Conservation (phyloP, 768 basidiomycete genomes). For the Podaxis sp. region DNA sequence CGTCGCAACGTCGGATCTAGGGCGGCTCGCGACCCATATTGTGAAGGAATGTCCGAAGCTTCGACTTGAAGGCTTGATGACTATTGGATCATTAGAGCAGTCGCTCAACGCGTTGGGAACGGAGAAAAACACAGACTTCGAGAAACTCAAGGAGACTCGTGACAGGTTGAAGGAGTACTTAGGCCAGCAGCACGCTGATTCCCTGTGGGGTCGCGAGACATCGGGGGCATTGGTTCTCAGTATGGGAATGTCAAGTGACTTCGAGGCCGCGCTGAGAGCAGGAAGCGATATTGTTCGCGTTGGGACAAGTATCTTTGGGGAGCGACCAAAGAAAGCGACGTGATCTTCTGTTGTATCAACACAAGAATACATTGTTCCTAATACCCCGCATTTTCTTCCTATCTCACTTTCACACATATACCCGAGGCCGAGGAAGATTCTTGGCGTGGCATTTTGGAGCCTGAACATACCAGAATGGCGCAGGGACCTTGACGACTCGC, state of each 20-base stretch:
- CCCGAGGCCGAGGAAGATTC: neutral
- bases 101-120: conserved; percentile 56
- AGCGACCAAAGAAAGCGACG: conserved; percentile 53
- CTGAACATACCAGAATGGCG: neutral
- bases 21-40: conserved; percentile 69
- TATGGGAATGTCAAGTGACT: conserved; percentile 99
- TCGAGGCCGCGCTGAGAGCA: conserved; percentile 77
- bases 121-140: conserved; percentile 70
- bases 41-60: conserved; percentile 72
- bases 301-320: conserved; percentile 88
- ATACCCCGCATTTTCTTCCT: neutral
- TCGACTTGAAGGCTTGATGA: conserved; percentile 88
- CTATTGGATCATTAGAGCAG: conserved; percentile 83
- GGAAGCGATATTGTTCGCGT: conserved; percentile 91
- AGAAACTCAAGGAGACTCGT: conserved; percentile 61
- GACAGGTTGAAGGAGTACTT: conserved; percentile 54
- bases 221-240: conserved; percentile 61
- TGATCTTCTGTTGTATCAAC: conserved; percentile 5
- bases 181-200: conserved; percentile 20
- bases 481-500: neutral
- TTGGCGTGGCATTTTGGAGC: neutral
- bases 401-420: neutral
- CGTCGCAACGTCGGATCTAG: conserved; percentile 48
- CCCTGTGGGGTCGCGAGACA: conserved; percentile 48
- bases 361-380: neutral